Percentiles rank a stretch among this genome's conserved stretches.
Evolutionary conservation across 495 filamentous ascomycete genomes (phyloP).

Genomic region (Trichocladium uniseriatum): DNA sequence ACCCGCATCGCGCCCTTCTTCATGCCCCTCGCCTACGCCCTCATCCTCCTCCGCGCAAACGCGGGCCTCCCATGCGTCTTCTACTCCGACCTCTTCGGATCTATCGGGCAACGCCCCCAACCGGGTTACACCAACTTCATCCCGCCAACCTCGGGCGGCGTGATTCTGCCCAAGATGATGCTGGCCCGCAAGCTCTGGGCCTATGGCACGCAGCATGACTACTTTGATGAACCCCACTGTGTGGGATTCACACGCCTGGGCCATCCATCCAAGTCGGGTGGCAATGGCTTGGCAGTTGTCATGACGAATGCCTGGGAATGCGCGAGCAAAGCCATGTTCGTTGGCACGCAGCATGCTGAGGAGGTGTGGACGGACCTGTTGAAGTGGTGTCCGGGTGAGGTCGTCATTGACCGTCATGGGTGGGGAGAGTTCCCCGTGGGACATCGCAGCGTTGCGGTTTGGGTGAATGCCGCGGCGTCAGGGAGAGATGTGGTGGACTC

Average conservation of each 20-base stretch:
- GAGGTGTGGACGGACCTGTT: constrained; percentile 57
- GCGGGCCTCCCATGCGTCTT: constrained; percentile 64
- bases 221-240: constrained; percentile 56
- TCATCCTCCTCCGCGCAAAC: constrained; percentile 57
- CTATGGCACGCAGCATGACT: constrained; percentile 61
- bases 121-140: constrained; percentile 23
- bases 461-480: constrained; percentile 47
- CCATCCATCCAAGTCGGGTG: constrained; percentile 21
- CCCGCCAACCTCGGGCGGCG: constrained; percentile 48
- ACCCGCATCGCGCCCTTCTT: constrained; percentile 48
- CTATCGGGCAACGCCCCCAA: constrained; percentile 39
- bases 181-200: constrained; percentile 60
- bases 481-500: constrained; percentile 22
- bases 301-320: constrained; percentile 45
- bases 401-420: constrained; percentile 47
- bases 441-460: constrained; percentile 48
- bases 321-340: constrained; percentile 47
- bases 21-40: constrained; percentile 50
- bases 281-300: constrained; percentile 49
- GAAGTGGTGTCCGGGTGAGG: constrained; percentile 36
- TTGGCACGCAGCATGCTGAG: constrained; percentile 47
- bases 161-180: constrained; percentile 48
- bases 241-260: constrained; percentile 55
- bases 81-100: constrained; percentile 70
- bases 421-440: constrained; percentile 47